These are phyloP conservation scores for Yarrowia osloensis DNA, from an alignment of 805 yeast genomes.

Conservation along the genomic window DNA sequence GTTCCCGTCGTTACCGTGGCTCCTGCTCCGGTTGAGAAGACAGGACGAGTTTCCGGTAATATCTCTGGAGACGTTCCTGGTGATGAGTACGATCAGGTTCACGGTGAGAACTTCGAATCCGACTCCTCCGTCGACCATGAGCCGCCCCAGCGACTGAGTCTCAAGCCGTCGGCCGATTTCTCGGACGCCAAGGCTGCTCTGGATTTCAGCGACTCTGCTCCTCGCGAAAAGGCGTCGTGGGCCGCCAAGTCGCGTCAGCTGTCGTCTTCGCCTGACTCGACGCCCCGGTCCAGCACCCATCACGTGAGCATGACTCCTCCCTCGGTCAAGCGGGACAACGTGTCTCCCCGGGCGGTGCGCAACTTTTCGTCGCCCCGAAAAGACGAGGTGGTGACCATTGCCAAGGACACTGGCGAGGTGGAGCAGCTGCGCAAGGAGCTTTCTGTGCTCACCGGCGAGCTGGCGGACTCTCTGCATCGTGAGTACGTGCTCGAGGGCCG, in stretches of 20 bases:
- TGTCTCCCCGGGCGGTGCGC: conserved; percentile 31
- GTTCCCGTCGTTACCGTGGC: neutral
- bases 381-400: conserved; percentile 35
- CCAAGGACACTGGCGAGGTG: conserved; percentile 15
- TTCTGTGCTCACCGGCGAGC: conserved; percentile 43
- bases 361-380: conserved; percentile 28
- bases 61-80: too few relatives aligned
- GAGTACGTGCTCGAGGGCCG: conserved; percentile 38
- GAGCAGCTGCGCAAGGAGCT: conserved; percentile 41
- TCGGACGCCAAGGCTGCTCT: neutral
- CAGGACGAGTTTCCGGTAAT: too few relatives aligned
- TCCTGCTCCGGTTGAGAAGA: conserved; percentile 1
- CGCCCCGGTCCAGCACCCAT: conserved; percentile 34
- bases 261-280: conserved; percentile 31
- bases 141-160: neutral
- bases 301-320: conserved; percentile 19
- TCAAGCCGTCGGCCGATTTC: neutral
- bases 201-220: conserved; percentile 17
- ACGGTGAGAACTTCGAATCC: too few relatives aligned
- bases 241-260: conserved; percentile 38
- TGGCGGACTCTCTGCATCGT: conserved; percentile 45
- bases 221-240: conserved; percentile 30
- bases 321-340: conserved; percentile 29
- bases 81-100: too few relatives aligned
- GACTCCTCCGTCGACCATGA: too few relatives aligned